Conservation (phyloP, 768 basidiomycete species). For the Galerina marginata region DNA sequence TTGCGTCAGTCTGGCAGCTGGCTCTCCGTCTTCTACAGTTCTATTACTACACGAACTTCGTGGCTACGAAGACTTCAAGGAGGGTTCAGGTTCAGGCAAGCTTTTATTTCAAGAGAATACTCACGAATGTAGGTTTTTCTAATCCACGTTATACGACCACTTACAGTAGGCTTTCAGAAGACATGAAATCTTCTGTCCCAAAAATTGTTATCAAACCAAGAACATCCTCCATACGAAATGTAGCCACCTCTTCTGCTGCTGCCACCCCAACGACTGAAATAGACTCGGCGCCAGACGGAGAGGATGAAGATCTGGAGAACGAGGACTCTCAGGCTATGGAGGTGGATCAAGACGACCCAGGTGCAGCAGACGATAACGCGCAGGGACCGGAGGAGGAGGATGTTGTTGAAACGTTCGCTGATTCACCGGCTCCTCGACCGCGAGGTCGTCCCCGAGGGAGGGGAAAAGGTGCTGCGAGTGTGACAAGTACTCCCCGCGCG, state of each 20-base stretch:
- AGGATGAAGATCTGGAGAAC: slow-evolving; percentile 33
- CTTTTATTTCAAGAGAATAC: background rate
- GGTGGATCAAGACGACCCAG: slow-evolving; percentile 40
- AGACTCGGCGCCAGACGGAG: slow-evolving; percentile 33
- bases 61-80: too few relatives aligned
- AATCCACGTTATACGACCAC: background rate
- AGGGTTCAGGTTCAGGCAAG: too few relatives aligned
- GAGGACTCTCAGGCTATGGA: slow-evolving; percentile 42
- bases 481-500: slow-evolving; percentile 26
- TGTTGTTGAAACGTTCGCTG: slow-evolving; percentile 28
- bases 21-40: too few relatives aligned
- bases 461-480: slow-evolving; percentile 23
- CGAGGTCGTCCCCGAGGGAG: slow-evolving; percentile 50
- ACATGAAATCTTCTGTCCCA: slow-evolving; percentile 31
- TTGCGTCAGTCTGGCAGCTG: too few relatives aligned
- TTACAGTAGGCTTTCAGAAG: background rate
- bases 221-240: slow-evolving; percentile 26
- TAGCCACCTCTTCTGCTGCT: slow-evolving; percentile 26
- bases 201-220: slow-evolving; percentile 60
- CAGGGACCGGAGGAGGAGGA: slow-evolving; percentile 42
- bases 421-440: slow-evolving; percentile 39
- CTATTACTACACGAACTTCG: too few relatives aligned
- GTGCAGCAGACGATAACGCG: slow-evolving; percentile 41
- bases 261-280: slow-evolving; percentile 26
- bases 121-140: background rate